Conservation (phyloP, 2,329 filamentous ascomycete genomes). For the Emericellopsis atlantica region DNA sequence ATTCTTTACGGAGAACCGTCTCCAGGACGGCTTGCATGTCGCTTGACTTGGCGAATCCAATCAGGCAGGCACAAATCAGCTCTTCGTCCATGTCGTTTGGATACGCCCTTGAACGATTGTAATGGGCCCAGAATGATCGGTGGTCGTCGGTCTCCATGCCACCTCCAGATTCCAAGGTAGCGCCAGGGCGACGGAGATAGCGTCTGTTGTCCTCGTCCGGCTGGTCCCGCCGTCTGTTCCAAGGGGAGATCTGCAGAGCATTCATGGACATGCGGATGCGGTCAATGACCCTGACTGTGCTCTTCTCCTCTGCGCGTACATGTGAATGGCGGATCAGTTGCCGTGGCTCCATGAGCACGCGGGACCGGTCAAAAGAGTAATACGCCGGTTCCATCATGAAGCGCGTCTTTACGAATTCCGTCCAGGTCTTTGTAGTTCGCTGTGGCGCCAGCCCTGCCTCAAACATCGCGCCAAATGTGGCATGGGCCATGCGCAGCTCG, state of each 20-base stretch:
- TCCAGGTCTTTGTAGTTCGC: conserved; percentile 21
- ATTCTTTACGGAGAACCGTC: conserved; percentile 18
- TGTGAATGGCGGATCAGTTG: conserved; percentile 8
- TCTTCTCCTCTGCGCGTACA: neutral
- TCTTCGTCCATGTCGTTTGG: conserved; percentile 19
- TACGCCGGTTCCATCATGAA: conserved; percentile 33
- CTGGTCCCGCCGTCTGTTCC: conserved; percentile 13
- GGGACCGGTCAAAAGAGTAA: conserved; percentile 28
- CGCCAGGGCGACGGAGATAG: conserved; percentile 8
- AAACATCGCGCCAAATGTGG: conserved; percentile 7
- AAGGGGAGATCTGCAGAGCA: conserved; percentile 12
- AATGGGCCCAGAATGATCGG: conserved; percentile 15
- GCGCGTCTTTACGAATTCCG: conserved; percentile 33
- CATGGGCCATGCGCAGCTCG: conserved; percentile 20
- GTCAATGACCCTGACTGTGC: conserved; percentile 13
- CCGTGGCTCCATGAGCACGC: conserved; percentile 25
- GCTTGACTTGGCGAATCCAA: conserved; percentile 26
- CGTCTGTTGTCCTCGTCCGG: conserved; percentile 12
- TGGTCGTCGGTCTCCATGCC: conserved; percentile 3
- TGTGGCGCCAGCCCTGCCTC: conserved; percentile 11
- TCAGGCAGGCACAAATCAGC: conserved; percentile 25
- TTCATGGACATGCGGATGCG: conserved; percentile 15
- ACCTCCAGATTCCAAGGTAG: neutral
- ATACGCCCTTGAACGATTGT: conserved; percentile 12
- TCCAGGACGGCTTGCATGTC: conserved; percentile 17